phyloP scores from a whole-genome alignment of 2,329 filamentous ascomycete species.

The Scytalidium lignicola region DNA sequence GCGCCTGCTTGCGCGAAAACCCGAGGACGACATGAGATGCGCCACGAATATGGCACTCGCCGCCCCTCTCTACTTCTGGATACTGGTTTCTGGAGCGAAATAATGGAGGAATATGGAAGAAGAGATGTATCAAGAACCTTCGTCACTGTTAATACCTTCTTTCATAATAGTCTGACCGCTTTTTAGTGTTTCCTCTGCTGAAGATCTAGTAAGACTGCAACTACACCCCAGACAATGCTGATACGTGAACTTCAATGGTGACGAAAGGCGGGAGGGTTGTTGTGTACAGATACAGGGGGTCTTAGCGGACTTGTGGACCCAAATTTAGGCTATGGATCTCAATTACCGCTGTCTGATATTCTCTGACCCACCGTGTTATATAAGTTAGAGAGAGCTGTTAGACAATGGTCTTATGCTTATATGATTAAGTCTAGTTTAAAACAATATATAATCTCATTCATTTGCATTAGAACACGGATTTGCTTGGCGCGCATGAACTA shows the following conservation, averaged over 20 bases:
- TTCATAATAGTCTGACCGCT: neutral
- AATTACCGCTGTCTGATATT: neutral
- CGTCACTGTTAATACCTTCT: neutral
- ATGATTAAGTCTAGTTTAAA: too few relatives aligned
- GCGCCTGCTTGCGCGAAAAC: conserved; percentile 22
- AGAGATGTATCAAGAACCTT: neutral
- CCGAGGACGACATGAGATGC: conserved; percentile 23
- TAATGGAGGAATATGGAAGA: neutral
- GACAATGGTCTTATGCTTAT: neutral
- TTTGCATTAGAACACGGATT: neutral
- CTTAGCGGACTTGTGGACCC: neutral
- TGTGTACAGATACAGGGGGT: neutral
- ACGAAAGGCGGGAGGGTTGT: neutral
- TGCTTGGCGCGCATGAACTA: neutral
- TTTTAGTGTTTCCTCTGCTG: neutral
- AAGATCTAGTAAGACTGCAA: neutral
- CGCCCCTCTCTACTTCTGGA: neutral
- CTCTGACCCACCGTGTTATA: neutral
- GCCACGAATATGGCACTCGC: neutral
- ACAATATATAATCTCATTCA: too few relatives aligned
- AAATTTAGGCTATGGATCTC: neutral
- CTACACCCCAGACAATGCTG: too few relatives aligned
- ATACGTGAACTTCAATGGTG: neutral
- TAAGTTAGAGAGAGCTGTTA: neutral
- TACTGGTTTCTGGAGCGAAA: neutral